phyloP scores from a whole-genome alignment of 2,329 filamentous ascomycete genomes.

The Geosmithia putterillii region DNA sequence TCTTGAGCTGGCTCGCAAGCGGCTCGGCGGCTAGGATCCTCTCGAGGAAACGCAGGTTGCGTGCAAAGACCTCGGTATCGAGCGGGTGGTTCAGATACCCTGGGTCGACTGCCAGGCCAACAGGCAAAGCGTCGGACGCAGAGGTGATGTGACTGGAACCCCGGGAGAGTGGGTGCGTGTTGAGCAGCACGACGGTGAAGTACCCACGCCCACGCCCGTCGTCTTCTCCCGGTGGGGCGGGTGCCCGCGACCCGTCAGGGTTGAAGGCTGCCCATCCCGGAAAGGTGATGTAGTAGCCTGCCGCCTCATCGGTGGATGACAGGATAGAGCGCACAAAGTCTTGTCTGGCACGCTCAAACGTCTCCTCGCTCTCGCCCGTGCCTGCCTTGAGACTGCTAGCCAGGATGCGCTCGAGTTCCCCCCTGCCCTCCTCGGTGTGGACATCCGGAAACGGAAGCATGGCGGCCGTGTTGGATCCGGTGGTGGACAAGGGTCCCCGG shows the following conservation, averaged over 20 bases:
- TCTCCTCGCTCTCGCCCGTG: constrained; percentile 3
- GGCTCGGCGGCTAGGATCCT: constrained; percentile 18
- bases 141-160: constrained; percentile 42
- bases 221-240: constrained; percentile 4
- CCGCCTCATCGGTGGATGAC: constrained; percentile 5
- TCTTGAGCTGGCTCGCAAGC: constrained; percentile 23
- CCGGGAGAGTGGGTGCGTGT: constrained; percentile 46
- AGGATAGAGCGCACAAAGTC: constrained; percentile 5
- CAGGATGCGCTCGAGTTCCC: constrained; percentile 18
- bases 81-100: constrained; percentile 42
- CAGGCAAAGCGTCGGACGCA: constrained; percentile 22
- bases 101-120: constrained; percentile 38
- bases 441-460: constrained; percentile 9
- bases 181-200: constrained; percentile 8
- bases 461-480: constrained; percentile 7
- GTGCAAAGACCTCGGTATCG: constrained; percentile 39
- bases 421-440: constrained; percentile 11
- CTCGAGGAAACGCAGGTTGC: constrained; percentile 28
- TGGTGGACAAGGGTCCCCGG: constrained; percentile 9
- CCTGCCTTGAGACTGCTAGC: constrained; percentile 1
- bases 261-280: constrained; percentile 5
- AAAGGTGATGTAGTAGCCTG: constrained; percentile 6
- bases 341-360: constrained; percentile 4
- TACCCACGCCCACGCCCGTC: too few species aligned
- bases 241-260: constrained; percentile 3